Base-by-base conservation (phyloP, 2,329 filamentous ascomycete genomes). In the Thermochaetoides dissita region DNA sequence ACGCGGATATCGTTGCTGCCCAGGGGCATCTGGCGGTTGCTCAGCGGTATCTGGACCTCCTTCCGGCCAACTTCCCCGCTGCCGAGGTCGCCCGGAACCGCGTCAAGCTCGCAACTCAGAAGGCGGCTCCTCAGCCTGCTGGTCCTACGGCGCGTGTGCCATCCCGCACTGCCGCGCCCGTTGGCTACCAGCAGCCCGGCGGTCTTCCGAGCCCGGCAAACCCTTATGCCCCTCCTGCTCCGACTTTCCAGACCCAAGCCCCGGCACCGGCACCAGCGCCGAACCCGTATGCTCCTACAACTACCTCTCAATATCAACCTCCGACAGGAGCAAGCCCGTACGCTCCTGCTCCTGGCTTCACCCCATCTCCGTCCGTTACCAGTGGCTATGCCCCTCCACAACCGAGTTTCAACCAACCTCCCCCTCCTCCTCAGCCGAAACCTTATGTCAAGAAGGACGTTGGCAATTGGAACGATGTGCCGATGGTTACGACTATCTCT, bases 401-500 rank as follows among this genome's bases (percentile, higher is more conserved):
- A 10, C 54, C 67, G 54, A 24, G 17, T 24, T 63, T 71, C 55
- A 50, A 53, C 40, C 62, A 63, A 51, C 48, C 57, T 36, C 55
- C 55, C 48, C 77, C 75, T 46, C 70, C 74, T 28, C 79, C 76
- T 32, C 73, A 79, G n/a, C 76, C 84, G 11, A 76, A 84, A 10
- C 10, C 34, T 8, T 78, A 76, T 55, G 68, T 75, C 44, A 77
- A 77, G 43, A 80, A 79, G 56, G 81, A 82, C 49, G 79, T 80
- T 49, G 76, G 80, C 29, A 82, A 84, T 53, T 98, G 91, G 91
- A 98, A 98, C 53, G 91, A 98, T 60, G 81, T 93, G 40, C 91
- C 91, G 1, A 74, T 94, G 54, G 83, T 96, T 37, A 71, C 76
- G 37, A 85, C n/a, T n/a, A 63, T 71, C 44, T 71, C 74, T 11